These are phyloP conservation scores for Penicillium sp. DNA, from an alignment of 2,329 filamentous ascomycete species.

Conservation along the genomic window DNA sequence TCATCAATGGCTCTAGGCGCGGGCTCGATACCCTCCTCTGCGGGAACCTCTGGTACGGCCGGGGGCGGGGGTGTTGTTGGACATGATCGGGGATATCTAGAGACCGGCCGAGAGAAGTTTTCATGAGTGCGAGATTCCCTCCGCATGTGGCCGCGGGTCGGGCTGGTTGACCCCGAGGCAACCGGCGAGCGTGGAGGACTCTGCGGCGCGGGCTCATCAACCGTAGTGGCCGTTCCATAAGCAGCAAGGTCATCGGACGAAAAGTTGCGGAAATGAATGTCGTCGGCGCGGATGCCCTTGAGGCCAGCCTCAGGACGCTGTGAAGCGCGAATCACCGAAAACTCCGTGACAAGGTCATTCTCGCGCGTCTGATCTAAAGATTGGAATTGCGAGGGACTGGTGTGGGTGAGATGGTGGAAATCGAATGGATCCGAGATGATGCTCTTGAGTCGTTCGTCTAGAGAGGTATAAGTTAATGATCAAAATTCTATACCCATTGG, in stretches of 20 bases:
- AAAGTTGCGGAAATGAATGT: conserved; percentile 44
- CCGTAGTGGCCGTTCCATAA: conserved; percentile 26
- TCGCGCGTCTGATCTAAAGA: conserved; percentile 54
- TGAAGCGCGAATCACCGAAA: conserved; percentile 56
- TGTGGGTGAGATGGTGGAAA: conserved; percentile 66
- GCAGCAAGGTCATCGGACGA: conserved; percentile 35
- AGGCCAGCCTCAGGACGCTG: conserved; percentile 53
- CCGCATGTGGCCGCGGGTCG: conserved; percentile 24
- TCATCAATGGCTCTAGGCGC: conserved; percentile 45
- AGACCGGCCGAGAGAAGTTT: conserved; percentile 58
- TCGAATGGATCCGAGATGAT: conserved; percentile 65
- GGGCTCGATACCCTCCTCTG: conserved; percentile 35
- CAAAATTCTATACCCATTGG: neutral
- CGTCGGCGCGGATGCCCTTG: conserved; percentile 56
- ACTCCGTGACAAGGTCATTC: conserved; percentile 55
- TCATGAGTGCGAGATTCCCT: conserved; percentile 48
- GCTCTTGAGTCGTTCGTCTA: conserved; percentile 48
- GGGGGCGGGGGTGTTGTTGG: conserved; percentile 45
- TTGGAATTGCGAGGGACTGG: conserved; percentile 57
- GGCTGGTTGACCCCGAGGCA: conserved; percentile 29
- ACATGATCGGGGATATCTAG: conserved; percentile 44
- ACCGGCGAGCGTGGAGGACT: conserved; percentile 38
- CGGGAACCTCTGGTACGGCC: conserved; percentile 37
- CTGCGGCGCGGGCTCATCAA: conserved; percentile 25
- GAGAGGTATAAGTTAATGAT: neutral